Evolutionary conservation across 306 rosid genomes (phyloP).

Genomic region (Acacia crassicarpa): DNA sequence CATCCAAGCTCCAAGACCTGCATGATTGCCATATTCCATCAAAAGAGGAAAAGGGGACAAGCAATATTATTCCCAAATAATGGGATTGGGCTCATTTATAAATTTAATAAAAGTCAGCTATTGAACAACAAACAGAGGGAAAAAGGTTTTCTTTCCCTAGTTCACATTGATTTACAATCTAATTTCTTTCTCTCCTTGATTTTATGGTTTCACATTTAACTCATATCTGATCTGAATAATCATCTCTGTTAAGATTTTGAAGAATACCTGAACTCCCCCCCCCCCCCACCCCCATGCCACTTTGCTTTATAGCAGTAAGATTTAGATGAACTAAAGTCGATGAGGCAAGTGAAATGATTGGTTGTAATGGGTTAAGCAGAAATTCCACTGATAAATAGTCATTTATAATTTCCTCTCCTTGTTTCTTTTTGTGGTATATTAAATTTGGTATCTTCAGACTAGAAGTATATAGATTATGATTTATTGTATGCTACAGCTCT

Average conservation of each 20-base stretch:
- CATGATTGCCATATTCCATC: conserved; percentile 28
- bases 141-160: neutral
- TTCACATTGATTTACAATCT: neutral
- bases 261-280: neutral
- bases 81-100: neutral
- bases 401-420: neutral
- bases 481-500: neutral
- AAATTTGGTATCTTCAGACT: neutral
- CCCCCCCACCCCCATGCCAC: neutral
- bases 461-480: neutral
- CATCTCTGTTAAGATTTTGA: neutral
- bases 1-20: conserved; percentile 91
- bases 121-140: neutral
- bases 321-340: neutral
- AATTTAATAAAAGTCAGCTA: neutral
- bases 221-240: neutral
- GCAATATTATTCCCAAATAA: neutral
- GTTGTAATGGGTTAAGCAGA: neutral
- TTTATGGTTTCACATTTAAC: neutral
- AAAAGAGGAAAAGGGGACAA: neutral
- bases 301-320: neutral
- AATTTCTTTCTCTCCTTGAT: neutral
- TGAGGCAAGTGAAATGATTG: neutral
- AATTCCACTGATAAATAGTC: neutral
- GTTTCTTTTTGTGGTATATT: neutral